phyloP scores from a whole-genome alignment of 495 filamentous ascomycete species.

The Glarea lozoyensis region DNA sequence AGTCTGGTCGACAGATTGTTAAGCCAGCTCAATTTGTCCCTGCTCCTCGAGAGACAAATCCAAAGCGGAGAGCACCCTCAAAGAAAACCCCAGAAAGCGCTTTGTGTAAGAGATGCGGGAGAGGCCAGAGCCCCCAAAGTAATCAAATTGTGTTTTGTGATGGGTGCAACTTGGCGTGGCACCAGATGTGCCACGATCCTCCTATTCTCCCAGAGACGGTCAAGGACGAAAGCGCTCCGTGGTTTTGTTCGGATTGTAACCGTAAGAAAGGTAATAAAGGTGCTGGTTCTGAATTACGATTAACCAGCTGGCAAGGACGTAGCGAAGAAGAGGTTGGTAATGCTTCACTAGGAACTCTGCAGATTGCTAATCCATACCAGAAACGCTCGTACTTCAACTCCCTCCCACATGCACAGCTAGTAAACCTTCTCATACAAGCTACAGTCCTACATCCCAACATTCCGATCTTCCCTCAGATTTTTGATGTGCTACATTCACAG shows the following conservation, averaged over 20 bases:
- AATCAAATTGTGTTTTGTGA: slow-evolving; percentile 97
- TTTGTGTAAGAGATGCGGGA: slow-evolving; percentile 68
- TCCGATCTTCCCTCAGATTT: slow-evolving; percentile 28
- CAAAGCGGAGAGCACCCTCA: slow-evolving; percentile 33
- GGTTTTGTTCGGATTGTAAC: slow-evolving; percentile 68
- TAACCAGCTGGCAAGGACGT: slow-evolving; percentile 36
- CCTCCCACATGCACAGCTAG: slow-evolving; percentile 30
- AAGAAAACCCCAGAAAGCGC: slow-evolving; percentile 41
- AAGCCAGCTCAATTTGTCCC: slow-evolving; percentile 67
- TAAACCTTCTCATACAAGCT: slow-evolving; percentile 37
- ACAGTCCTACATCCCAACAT: slow-evolving; percentile 30
- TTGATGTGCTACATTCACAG: slow-evolving; percentile 23
- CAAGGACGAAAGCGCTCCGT: slow-evolving; percentile 47
- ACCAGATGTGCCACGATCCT: slow-evolving; percentile 86
- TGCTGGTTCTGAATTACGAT: slow-evolving; percentile 13
- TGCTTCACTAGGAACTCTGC: not conserved
- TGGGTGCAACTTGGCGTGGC: slow-evolving; percentile 79
- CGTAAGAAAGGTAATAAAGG: slow-evolving; percentile 35
- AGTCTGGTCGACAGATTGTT: slow-evolving; percentile 73
- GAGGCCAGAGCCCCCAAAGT: slow-evolving; percentile 60
- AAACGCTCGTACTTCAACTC: slow-evolving; percentile 40
- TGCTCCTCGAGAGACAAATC: slow-evolving; percentile 32
- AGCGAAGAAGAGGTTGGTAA: slow-evolving; percentile 31
- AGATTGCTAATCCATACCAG: slow-evolving; percentile 19
- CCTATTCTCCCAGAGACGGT: slow-evolving; percentile 65